phyloP scores from a whole-genome alignment of 2,329 filamentous ascomycete species.

The Alternaria rosae region DNA sequence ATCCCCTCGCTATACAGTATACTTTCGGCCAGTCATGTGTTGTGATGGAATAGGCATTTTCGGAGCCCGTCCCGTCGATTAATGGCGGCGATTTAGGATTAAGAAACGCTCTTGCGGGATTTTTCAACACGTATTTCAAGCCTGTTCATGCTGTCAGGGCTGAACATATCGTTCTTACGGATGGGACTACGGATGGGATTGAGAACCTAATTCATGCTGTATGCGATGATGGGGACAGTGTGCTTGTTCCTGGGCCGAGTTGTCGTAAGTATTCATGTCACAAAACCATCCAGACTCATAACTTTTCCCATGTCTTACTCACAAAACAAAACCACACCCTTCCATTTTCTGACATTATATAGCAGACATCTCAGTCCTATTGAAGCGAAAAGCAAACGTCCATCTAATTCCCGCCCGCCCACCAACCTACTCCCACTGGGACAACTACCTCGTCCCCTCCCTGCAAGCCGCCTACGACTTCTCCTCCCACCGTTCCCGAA shows the following conservation, averaged over 20 bases:
- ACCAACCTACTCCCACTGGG: slow-evolving; percentile 39
- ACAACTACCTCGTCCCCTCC: slow-evolving; percentile 42
- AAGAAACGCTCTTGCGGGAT: slow-evolving; percentile 34
- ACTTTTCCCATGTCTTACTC: background rate
- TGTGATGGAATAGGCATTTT: slow-evolving; percentile 36
- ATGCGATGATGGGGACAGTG: slow-evolving; percentile 42
- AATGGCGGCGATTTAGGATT: slow-evolving; percentile 27
- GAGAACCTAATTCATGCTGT: slow-evolving; percentile 37
- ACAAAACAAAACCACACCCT: too few relatives aligned
- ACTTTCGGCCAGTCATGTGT: too few relatives aligned
- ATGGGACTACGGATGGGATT: slow-evolving; percentile 37
- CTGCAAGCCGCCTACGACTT: slow-evolving; percentile 43
- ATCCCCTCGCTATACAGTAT: too few relatives aligned
- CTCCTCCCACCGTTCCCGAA: slow-evolving; percentile 32
- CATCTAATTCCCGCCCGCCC: slow-evolving; percentile 36
- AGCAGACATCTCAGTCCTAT: too few relatives aligned
- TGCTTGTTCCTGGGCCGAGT: slow-evolving; percentile 41
- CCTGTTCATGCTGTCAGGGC: slow-evolving; percentile 36
- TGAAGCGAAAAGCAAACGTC: slow-evolving; percentile 33
- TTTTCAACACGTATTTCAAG: slow-evolving; percentile 38
- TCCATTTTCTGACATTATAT: too few relatives aligned
- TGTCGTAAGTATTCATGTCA: slow-evolving; percentile 34
- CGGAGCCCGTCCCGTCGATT: slow-evolving; percentile 16
- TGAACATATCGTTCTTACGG: slow-evolving; percentile 39
- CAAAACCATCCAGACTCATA: background rate